phyloP scores from a whole-genome alignment of 2,329 filamentous ascomycete genomes.

The Mycocentrospora acerina region DNA sequence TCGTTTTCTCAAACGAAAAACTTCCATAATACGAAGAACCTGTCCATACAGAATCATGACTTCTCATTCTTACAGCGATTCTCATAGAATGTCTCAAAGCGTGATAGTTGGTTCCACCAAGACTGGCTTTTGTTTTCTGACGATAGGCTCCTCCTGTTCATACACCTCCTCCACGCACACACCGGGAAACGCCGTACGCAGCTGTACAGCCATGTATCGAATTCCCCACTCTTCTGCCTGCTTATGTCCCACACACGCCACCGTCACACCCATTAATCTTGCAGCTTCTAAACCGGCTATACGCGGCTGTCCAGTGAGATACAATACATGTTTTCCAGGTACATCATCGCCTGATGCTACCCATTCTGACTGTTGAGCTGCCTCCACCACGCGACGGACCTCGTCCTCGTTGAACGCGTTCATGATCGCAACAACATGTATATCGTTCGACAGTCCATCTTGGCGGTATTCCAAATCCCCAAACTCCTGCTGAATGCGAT shows the following conservation, averaged over 20 bases:
- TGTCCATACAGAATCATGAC: too few relatives aligned
- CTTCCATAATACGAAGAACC: too few relatives aligned
- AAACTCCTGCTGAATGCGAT: conserved; percentile 28
- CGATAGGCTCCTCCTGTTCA: conserved; percentile 33
- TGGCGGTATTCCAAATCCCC: conserved; percentile 28
- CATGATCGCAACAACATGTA: conserved; percentile 41
- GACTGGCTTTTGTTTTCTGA: conserved; percentile 3
- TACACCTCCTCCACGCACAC: conserved; percentile 37
- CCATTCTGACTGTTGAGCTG: conserved; percentile 27
- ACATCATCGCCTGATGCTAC: conserved; percentile 17
- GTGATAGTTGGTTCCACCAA: too few relatives aligned
- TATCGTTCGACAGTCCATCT: conserved; percentile 23
- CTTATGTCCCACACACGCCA: conserved; percentile 43
- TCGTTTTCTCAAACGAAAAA: too few relatives aligned
- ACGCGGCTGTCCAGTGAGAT: conserved; percentile 43
- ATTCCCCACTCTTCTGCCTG: conserved; percentile 46
- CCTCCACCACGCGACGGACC: conserved; percentile 36
- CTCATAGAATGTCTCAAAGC: too few relatives aligned
- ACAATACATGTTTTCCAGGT: conserved; percentile 34
- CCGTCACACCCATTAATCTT: conserved; percentile 32
- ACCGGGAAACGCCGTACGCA: conserved; percentile 33
- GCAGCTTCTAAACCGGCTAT: conserved; percentile 36
- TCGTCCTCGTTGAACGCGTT: conserved; percentile 44
- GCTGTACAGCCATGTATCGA: conserved; percentile 28
- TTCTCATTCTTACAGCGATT: too few relatives aligned